Conservation (phyloP, 164 flowering plant species). For the Santalum album region DNA sequence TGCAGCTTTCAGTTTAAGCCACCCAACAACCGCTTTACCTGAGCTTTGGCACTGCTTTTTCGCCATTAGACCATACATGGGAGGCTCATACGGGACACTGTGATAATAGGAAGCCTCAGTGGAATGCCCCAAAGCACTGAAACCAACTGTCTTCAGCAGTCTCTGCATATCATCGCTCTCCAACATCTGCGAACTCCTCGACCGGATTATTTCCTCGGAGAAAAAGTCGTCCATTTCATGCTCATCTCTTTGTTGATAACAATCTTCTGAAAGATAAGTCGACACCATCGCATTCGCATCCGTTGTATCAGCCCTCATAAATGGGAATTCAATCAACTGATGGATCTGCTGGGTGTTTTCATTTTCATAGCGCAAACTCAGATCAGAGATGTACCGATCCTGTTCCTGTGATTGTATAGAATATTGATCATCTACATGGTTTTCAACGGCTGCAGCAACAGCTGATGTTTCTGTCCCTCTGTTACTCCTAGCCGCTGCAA, state of each 20-base stretch:
- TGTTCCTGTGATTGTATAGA: constrained; percentile 7
- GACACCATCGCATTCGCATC: constrained; percentile 12
- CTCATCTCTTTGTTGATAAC: constrained; percentile 24
- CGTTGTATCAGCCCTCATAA: constrained; percentile 43
- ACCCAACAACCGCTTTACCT: constrained; percentile 96
- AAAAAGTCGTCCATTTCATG: constrained; percentile 28
- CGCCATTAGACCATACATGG: too few relatives aligned
- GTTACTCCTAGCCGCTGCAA: constrained; percentile 17
- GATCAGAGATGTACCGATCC: constrained; percentile 22
- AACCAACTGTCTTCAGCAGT: constrained; percentile 23
- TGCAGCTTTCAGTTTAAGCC: constrained; percentile 98
- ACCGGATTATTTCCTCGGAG: constrained; percentile 32
- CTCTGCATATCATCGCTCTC: constrained; percentile 51
- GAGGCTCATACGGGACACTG: constrained; percentile 21
- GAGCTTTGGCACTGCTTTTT: too few relatives aligned
- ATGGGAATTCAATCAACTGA: constrained; percentile 49
- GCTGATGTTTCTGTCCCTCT: constrained; percentile 11
- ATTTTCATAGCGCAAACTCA: constrained; percentile 53
- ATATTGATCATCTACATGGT: constrained; percentile 12
- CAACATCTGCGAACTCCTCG: constrained; percentile 46
- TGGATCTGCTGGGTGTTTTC: constrained; percentile 96
- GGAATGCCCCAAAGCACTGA: constrained; percentile 28
- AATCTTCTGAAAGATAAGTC: constrained; percentile 22
- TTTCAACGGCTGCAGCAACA: constrained; percentile 3
- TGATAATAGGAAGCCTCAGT: constrained; percentile 25